Evolutionary conservation across 2,329 filamentous ascomycete species (phyloP), one percentile per base, ranked within the genome.

Genomic region (Cryphonectria naterciae): DNA sequence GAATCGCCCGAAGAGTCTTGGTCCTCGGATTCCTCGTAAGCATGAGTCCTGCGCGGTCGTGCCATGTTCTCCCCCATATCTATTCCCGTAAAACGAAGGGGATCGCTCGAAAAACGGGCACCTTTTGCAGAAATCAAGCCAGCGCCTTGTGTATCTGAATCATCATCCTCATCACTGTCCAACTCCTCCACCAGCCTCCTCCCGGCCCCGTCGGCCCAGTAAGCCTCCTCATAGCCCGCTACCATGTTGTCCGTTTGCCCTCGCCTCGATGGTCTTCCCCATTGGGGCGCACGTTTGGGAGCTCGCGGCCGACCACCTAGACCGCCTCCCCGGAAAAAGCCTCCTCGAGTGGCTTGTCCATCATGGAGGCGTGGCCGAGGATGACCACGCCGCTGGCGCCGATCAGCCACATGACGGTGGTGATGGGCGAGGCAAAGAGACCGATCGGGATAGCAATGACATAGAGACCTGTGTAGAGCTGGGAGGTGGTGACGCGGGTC

Each of bases 281-380:
- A 95, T 89, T 87, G 91, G 93, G 95, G 94, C 94, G 92, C 91
- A 88, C 83, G 85, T 90, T 91, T 87, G 89, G 95, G 95, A 97
- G 95, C 92, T 96, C 92, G 96, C 96, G 95, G 95, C 94, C 95
- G 96, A 98, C 95, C 95, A 97, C 89, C 91, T 98, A 99, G 93
- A 99, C 96, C 95, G 96, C 95, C 95, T 99, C 96, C 95, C 97
- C 96, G 88, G 95, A 98, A 98, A 99, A 99, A 98, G 95, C 95
- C 95, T 97, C 95, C 91, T 98, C 96, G 87, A 98, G 97, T 72
- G 95, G 95, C 89, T 97, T 98, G 82, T 98, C 95, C 92, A 98
- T 91, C 81, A 98, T 90, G 74, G 94, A 88, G 77, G 96, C 96
- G 85, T 99, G 96, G 83, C 96, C 96, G 76, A 98, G 86, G 76